Evolutionary conservation across 768 basidiomycete species (phyloP).

Genomic region (Russula griseocarnosa): DNA sequence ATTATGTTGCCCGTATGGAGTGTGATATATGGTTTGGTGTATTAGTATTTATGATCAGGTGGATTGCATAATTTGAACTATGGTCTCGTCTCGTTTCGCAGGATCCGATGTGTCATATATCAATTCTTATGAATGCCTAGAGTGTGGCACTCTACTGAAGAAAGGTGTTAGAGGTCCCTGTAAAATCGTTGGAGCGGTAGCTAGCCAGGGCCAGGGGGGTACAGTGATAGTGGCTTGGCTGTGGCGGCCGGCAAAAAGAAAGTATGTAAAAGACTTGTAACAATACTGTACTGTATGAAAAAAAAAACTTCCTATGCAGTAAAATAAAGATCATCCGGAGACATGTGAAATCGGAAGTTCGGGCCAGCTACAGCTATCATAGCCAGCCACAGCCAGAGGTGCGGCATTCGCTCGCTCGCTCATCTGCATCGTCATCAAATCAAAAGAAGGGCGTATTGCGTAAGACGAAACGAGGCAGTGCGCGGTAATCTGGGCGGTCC

Average conservation of each 20-base stretch:
- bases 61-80: constrained; percentile 3
- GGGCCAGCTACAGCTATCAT: neutral
- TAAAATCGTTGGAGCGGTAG: neutral
- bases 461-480: constrained; percentile 61
- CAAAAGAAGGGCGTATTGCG: constrained; percentile 68
- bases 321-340: neutral
- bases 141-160: too few relatives aligned
- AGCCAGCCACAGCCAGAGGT: neutral
- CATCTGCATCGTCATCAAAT: constrained; percentile 17
- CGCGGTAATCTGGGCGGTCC: constrained; percentile 66
- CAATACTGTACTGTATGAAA: too few relatives aligned
- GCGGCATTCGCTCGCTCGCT: neutral
- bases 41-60: constrained; percentile 1
- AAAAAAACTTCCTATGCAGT: neutral
- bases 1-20: neutral
- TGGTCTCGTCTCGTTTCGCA: neutral
- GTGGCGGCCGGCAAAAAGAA: neutral
- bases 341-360: neutral
- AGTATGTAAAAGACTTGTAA: constrained; percentile 4
- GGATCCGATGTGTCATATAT: neutral
- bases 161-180: constrained; percentile 22
- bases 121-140: too few relatives aligned
- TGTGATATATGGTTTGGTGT: neutral
- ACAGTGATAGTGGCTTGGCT: neutral
- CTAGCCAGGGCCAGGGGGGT: neutral